Percentiles rank a stretch among this genome's conserved stretches.
These are phyloP conservation scores for Thinopyrum obtusiflorum DNA, from an alignment of 202 grass and related monocot species.

Conservation along the genomic window DNA sequence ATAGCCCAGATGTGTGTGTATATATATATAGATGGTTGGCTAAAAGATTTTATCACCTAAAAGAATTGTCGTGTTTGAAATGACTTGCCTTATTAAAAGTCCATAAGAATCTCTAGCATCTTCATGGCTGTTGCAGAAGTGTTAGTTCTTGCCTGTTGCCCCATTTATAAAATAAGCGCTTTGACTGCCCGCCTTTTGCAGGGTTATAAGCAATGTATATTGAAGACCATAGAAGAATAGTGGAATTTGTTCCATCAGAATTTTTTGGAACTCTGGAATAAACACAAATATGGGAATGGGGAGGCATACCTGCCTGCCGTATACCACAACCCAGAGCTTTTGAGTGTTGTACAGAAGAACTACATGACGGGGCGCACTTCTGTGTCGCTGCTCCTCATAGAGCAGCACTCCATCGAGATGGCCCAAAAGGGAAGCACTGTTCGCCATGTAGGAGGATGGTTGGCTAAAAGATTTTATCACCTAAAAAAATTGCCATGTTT, in stretches of 20 bases:
- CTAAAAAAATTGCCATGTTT: too few species aligned
- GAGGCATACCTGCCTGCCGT: constrained; percentile 53
- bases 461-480: too few species aligned
- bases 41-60: background rate
- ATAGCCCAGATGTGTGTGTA: too few species aligned
- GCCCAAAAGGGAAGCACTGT: too few species aligned
- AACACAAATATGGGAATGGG: constrained; percentile 77
- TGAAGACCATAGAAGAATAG: constrained; percentile 61
- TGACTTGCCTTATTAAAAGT: background rate
- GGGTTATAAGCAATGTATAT: constrained; percentile 88
- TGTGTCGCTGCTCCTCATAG: too few species aligned
- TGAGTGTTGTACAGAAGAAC: too few species aligned
- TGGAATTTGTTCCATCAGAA: constrained; percentile 83
- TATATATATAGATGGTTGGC: too few species aligned
- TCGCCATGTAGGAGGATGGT: too few species aligned
- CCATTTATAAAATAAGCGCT: background rate
- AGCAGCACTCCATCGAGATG: too few species aligned
- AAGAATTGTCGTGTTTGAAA: background rate
- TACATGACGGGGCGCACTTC: too few species aligned
- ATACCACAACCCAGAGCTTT: too few species aligned
- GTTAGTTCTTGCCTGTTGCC: background rate
- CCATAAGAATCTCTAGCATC: too few species aligned
- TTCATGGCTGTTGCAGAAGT: background rate
- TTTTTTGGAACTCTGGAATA: constrained; percentile 78
- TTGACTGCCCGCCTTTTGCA: background rate